Evolutionary conservation across 177 flowering plant species (phyloP).

Genomic region (Vitis hybrid): DNA sequence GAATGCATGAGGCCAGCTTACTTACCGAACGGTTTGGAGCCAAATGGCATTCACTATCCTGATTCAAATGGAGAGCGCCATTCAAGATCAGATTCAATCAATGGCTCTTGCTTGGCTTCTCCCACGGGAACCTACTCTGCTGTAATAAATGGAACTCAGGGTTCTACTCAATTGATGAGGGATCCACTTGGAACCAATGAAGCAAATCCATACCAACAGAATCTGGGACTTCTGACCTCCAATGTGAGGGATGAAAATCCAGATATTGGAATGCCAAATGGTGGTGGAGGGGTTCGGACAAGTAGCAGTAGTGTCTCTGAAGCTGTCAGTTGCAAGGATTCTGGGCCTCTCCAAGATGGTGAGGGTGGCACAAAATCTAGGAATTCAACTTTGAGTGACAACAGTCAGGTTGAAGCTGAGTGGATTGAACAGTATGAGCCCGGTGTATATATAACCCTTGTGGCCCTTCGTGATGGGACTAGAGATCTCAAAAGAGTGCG

Average conservation of each 20-base stretch:
- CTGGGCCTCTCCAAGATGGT: slow-evolving; percentile 47
- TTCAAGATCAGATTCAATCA: slow-evolving; percentile 43
- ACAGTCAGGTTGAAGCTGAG: slow-evolving; percentile 77
- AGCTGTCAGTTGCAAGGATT: slow-evolving; percentile 34
- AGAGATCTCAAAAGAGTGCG: slow-evolving; percentile 97
- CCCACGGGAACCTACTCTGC: slow-evolving; percentile 25
- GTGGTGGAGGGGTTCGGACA: slow-evolving; percentile 30
- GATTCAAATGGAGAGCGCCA: slow-evolving; percentile 53
- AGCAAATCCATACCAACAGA: slow-evolving; percentile 23
- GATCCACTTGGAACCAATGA: slow-evolving; percentile 32
- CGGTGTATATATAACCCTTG: slow-evolving; percentile 95
- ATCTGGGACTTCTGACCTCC: slow-evolving; percentile 22
- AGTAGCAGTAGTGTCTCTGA: slow-evolving; percentile 34
- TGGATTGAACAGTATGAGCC: slow-evolving; percentile 98
- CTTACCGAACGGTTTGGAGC: slow-evolving; percentile 67
- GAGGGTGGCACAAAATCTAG: slow-evolving; percentile 42
- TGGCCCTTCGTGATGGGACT: slow-evolving; percentile 88
- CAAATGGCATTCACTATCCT: slow-evolving; percentile 44
- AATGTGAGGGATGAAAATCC: slow-evolving; percentile 37
- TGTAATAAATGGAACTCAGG: slow-evolving; percentile 27
- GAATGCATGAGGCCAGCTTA: slow-evolving; percentile 47
- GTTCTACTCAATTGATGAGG: slow-evolving; percentile 20
- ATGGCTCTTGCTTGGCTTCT: slow-evolving; percentile 33
- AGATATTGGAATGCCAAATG: slow-evolving; percentile 38
- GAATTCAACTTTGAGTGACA: slow-evolving; percentile 27